phyloP scores from a whole-genome alignment of 352 stramenopile genomes.

The Phytophthora kernoviae region DNA sequence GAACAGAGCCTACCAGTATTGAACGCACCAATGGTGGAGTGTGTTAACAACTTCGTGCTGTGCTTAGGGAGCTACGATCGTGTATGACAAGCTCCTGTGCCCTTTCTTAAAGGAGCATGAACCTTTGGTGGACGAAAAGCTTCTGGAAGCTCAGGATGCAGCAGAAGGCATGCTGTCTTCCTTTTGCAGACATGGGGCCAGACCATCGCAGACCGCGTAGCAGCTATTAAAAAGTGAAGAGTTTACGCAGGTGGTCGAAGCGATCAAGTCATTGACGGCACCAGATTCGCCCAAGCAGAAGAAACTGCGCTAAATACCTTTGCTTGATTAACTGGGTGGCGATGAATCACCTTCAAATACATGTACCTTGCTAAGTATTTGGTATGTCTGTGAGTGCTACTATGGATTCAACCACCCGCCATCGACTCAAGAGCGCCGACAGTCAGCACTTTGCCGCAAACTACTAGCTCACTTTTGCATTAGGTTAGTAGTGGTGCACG shows the following conservation, averaged over 20 bases:
- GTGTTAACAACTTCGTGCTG: not conserved
- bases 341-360: slow-evolving; percentile 17
- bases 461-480: slow-evolving; percentile 9
- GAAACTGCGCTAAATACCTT: slow-evolving; percentile 5
- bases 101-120: slow-evolving; percentile 79
- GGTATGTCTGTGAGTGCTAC: slow-evolving; percentile 30
- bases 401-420: slow-evolving; percentile 22
- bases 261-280: slow-evolving; percentile 33
- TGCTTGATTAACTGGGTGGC: not conserved
- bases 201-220: slow-evolving; percentile 52
- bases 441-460: not conserved
- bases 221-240: slow-evolving; percentile 56
- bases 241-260: slow-evolving; percentile 51
- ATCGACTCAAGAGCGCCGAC: slow-evolving; percentile 1
- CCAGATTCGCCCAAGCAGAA: slow-evolving; percentile 28
- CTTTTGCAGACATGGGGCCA: slow-evolving; percentile 55
- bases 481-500: slow-evolving; percentile 78
- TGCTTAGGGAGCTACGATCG: slow-evolving; percentile 57
- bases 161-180: slow-evolving; percentile 56
- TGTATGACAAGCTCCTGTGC: slow-evolving; percentile 66
- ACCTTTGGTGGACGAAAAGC: slow-evolving; percentile 66
- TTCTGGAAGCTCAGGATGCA: slow-evolving; percentile 49
- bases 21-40: not conserved
- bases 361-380: slow-evolving; percentile 10
- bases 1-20: no score